phyloP scores from a whole-genome alignment of 208 protist species.

The Wallacemonas sp. region DNA sequence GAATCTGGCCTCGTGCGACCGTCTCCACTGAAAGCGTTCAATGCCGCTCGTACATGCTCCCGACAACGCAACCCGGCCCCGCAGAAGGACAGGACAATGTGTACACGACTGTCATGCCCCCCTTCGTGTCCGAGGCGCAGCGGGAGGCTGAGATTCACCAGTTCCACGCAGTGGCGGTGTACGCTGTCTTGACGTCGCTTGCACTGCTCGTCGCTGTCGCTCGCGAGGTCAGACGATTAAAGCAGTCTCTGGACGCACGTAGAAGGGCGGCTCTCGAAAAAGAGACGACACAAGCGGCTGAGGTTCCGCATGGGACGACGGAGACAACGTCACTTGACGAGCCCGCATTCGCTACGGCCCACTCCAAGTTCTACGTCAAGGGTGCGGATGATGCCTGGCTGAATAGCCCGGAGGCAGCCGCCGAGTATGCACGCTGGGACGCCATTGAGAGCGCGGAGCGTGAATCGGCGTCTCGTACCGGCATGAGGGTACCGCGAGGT shows the following conservation, averaged over 20 bases:
- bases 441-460: background rate
- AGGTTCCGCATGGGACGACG: too few species aligned
- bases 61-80: background rate
- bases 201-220: background rate
- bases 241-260: background rate
- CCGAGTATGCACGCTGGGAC: conserved; percentile 34
- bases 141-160: background rate
- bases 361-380: conserved; percentile 11
- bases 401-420: conserved; percentile 52
- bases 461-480: background rate
- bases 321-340: too few species aligned
- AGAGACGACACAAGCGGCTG: background rate
- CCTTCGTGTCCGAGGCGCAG: background rate
- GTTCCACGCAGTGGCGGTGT: background rate
- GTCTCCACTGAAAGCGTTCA: background rate
- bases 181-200: conserved; percentile 2
- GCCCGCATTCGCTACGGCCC: background rate
- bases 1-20: background rate
- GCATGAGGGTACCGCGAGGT: background rate
- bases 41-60: background rate
- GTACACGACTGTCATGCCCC: background rate
- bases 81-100: background rate
- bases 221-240: background rate
- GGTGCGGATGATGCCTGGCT: conserved; percentile 67
- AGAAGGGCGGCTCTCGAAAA: too few species aligned